Conservation (phyloP, 441 rosid genomes). For the Adansonia gregorii region DNA sequence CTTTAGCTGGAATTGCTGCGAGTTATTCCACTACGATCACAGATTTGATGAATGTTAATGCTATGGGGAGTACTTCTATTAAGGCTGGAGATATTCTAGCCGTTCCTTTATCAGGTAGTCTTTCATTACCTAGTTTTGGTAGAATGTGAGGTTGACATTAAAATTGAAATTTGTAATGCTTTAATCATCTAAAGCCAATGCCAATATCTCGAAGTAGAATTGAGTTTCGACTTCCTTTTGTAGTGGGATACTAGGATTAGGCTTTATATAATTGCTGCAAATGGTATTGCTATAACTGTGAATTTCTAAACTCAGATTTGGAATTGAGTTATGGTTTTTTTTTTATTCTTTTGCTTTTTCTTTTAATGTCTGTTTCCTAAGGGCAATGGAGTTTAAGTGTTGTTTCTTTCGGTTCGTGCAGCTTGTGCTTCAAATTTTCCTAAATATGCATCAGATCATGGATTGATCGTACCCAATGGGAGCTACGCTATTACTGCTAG, state of each 20-base stretch:
- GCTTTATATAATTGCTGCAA: background rate
- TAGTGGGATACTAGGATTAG: conserved; percentile 3
- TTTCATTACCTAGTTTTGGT: background rate
- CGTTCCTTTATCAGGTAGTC: conserved; percentile 79
- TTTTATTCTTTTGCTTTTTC: conserved; percentile 8
- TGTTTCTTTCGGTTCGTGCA: conserved; percentile 38
- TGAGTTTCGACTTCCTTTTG: background rate
- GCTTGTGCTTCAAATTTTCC: conserved; percentile 94
- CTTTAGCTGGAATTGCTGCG: conserved; percentile 70
- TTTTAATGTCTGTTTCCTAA: background rate
- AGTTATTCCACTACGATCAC: conserved; percentile 74
- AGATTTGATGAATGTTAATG: conserved; percentile 92
- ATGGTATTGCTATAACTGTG: background rate
- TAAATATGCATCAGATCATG: conserved; percentile 64
- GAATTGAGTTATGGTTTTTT: background rate
- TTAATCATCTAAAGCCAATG: background rate
- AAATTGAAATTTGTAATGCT: background rate
- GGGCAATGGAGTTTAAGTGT: background rate
- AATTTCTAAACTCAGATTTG: background rate
- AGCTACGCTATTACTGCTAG: conserved; percentile 88
- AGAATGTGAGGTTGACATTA: background rate
- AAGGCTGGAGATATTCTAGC: conserved; percentile 78
- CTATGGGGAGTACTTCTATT: conserved; percentile 78
- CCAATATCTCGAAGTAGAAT: background rate
- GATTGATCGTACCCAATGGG: conserved; percentile 82